Base-by-base conservation (phyloP, 441 rosid species). In the Pelargonium citronellum region DNA sequence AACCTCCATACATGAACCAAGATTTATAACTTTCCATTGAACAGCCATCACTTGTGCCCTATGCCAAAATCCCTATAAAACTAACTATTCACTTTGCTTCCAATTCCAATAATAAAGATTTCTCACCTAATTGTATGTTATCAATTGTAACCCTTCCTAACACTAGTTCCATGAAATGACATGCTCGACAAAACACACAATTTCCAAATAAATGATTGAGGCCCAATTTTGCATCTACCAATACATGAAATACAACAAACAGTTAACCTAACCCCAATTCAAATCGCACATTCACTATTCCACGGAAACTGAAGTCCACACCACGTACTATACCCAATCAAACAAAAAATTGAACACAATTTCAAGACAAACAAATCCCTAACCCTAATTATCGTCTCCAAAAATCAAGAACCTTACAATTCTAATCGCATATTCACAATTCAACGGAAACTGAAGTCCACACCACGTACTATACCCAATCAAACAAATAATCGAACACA, bases 351-450 rank as follows among this genome's bases (percentile, higher is more conserved):
- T 63, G 16, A 67, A 57, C 10, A 65, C 75, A 34, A 66, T 10
- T 10, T 13, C 12, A 53, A 72, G 20, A 46, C 20, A 13, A 44
- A 49, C 6, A 8, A 81, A 81, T 71, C 70, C 73, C 71, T 67
- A 81, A 58, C 27, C 11, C 17, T 62, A 34, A 58, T 13, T 17
- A 55, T 55, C 61, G 17, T 4, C 60, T 2, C 2, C 30, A 1
- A 5, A 13, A 16, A 44, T 4, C 37, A 46, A 67, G 11, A 71
- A 8, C 74, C 99, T 57, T 76, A 95, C 99, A 95, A 43, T 2
- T 43, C 47, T 2, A 43, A 43, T 11, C 11, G 11, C 47, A 43
- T 43, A 43, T 7, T 11, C 47, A 43, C 47, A 41, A 41, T 41
- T n/a, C n/a, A n/a, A n/a, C n/a, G n/a, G n/a, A n/a, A n/a, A n/a